Base-by-base conservation (phyloP, 495 filamentous ascomycete species). In the Neurospora sp. region DNA sequence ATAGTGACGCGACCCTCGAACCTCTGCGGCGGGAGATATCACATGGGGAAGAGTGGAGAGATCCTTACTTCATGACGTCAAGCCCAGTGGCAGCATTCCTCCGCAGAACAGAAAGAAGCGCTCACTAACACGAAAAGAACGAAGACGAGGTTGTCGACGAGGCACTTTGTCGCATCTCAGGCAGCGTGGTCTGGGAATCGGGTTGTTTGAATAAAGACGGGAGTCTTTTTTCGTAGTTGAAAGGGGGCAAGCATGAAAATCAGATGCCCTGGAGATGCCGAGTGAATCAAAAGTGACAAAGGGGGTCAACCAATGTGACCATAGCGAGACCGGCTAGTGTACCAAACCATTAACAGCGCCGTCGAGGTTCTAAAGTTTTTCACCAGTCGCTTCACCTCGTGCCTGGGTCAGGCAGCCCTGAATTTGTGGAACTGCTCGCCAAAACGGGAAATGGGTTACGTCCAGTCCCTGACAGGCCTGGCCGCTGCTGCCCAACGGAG, bases 1-100 rank as follows among this genome's bases (percentile, higher is more conserved):
- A 37, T 37, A 37, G 35, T 37, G 35, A 37, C 20, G 20, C 45
- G 20, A 12, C 20, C 45, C 20, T 53, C 45, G 45, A 53, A 53
- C 45, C 20, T 27, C 45, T 27, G 3, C 20, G 45, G 45, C 48
- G 48, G 48, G 45, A 53, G 53, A 35, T 22, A 40, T 22, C 71
- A 65, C 20, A 40, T 71, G 37, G 39, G 16, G n/a, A 20, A 27
- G 18, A 69, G 68, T 41, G 39, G 40, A 14, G 20, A 9, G 20
- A 9, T 35, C 42, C 78, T 80, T 75, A 80, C 78, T 80, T 80
- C 78, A 80, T 80, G 77, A 80, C 77, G 78, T 80, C 77, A 80
- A 73, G 45, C 71, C 72, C 27, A 48, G 70, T 65, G 53, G 53
- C 53, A 35, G 53, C 53, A 65, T 65, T 65, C 53, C 53, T 35